Base-by-base conservation (phyloP, 192 early-diverging fungal genomes). In the Coemansia sp. region DNA sequence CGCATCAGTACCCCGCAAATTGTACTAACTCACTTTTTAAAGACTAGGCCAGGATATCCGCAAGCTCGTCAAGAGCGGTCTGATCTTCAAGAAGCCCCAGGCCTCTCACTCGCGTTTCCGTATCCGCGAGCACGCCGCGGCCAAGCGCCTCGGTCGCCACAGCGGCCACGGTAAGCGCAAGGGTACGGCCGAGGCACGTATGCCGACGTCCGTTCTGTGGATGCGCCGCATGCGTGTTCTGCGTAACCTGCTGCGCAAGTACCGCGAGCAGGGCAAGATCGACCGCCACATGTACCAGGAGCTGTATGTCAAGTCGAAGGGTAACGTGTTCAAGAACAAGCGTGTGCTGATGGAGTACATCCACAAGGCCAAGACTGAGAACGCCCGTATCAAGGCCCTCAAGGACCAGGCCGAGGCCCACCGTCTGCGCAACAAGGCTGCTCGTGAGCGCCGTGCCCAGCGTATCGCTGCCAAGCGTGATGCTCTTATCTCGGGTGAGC, bases 291-390 rank as follows among this genome's bases (percentile, higher is more conserved):
- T 98, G 90, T 94, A 97, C 90, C 96, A 95, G 85, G 81, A 85
- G 73, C 87, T 98, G 71, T 98, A 98, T 89, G 79, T 95, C 77
- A 97, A 96, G 89, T 86, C 94, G 63, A 98, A 98, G 93, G 96
- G 96, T 96, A 97, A 96, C 85, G 93, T 93, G 62, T 98, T 98
- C 88, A 98, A 98, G 92, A 98, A 96, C 93, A 98, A 98, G 91
- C 92, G 96, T 84, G 96, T 98, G 65, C 82, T 98, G 49, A 98
- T 98, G 93, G 96, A 98, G 86, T 93, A 92, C 86, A 98, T 98
- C 84, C 94, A 97, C 89, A 96, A 95, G 88, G 92, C 91, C 75
- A 98, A 98, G 92, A 93, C 96, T 53, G 95, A 98, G 87, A 94
- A 97, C 84, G 83, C 90, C 64, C 92, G 96, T 87, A 85, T 88